Evolutionary conservation across 78 protist species (phyloP), one percentile per base, ranked within the genome.

Genomic region (Dictyostelium firmibasis): DNA sequence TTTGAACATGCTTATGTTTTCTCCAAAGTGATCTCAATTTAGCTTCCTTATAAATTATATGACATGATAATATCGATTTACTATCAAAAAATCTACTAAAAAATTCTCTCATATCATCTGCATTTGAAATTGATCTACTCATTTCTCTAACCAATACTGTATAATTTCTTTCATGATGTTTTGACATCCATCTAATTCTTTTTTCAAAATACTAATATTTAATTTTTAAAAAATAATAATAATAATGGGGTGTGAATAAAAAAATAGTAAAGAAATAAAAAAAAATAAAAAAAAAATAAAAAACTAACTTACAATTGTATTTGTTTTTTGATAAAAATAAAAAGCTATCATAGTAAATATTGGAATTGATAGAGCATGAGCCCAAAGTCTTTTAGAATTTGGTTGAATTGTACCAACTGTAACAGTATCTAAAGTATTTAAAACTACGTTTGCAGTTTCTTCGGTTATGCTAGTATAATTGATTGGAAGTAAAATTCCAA

Each of bases 141-240:
- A 89, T 79, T 35, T 89, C 94, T 69, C 78, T 89, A 9, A 89
- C 94, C 29, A 89, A 41, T 1, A 89, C 94, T 62, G 94, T 64
- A 67, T 89, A 89, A 35, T 89, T 89, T 70, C 94, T 62, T 35
- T 33, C 69, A 47, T 89, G 82, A 81, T 89, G 94, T 69, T 89
- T 89, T 31, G 94, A 81, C 94, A 89, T 89, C 94, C 94, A 89
- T 89, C 94, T 60, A 64, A 89, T 81, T 81, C 94, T 57, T 70
- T 89, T 89, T 47, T 89, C 94, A 11, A 89, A 36, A 81, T 89
- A 89, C 84, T 85, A 50, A 0, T 29, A n/a, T n/a, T n/a, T n/a
- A n/a, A n/a, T n/a, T n/a, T n/a, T n/a, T n/a, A 44, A 10, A 23
- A 9, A 53, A 53, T 7, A 53, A 53, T 53, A 53, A 7, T 16